Evolutionary conservation across 805 yeast genomes (phyloP).

Genomic region (Brettanomyces sp.): DNA sequence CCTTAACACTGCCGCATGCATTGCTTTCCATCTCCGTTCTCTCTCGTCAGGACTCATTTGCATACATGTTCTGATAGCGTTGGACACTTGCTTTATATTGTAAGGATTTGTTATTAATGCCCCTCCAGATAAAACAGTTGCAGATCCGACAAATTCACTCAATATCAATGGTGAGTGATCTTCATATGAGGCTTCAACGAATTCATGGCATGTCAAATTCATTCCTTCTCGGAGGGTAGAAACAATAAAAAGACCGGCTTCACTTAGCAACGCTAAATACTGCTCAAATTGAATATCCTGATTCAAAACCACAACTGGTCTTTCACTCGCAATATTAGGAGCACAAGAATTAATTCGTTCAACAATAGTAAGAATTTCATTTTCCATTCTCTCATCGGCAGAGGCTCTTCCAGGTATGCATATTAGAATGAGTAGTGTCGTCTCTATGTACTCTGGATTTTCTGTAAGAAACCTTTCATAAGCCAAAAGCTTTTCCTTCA

Average conservation of each 20-base stretch:
- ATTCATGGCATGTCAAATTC: slow-evolving; percentile 95
- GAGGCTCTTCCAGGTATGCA: slow-evolving; percentile 48
- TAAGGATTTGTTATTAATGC: slow-evolving; percentile 84
- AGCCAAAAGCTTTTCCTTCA: slow-evolving; percentile 78
- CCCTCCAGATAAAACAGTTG: slow-evolving; percentile 62
- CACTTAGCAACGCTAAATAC: slow-evolving; percentile 75
- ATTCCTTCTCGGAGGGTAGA: slow-evolving; percentile 93
- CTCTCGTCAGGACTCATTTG: slow-evolving; percentile 57
- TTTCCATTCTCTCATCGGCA: slow-evolving; percentile 55
- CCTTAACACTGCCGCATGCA: slow-evolving; percentile 47
- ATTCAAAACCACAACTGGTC: slow-evolving; percentile 79
- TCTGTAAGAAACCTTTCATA: slow-evolving; percentile 68
- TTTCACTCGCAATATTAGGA: slow-evolving; percentile 61
- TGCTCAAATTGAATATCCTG: slow-evolving; percentile 87
- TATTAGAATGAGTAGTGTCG: slow-evolving; percentile 74
- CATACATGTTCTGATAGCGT: slow-evolving; percentile 54
- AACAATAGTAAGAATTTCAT: slow-evolving; percentile 66
- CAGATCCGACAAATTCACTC: slow-evolving; percentile 94
- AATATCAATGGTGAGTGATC: slow-evolving; percentile 74
- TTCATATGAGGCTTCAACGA: slow-evolving; percentile 61
- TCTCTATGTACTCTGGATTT: slow-evolving; percentile 62
- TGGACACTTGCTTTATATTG: slow-evolving; percentile 62
- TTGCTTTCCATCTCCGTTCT: slow-evolving; percentile 47
- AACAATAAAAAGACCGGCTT: slow-evolving; percentile 82
- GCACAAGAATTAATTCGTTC: slow-evolving; percentile 78